phyloP scores from a whole-genome alignment of 2,329 filamentous ascomycete genomes.

The Ilyonectria sp. region DNA sequence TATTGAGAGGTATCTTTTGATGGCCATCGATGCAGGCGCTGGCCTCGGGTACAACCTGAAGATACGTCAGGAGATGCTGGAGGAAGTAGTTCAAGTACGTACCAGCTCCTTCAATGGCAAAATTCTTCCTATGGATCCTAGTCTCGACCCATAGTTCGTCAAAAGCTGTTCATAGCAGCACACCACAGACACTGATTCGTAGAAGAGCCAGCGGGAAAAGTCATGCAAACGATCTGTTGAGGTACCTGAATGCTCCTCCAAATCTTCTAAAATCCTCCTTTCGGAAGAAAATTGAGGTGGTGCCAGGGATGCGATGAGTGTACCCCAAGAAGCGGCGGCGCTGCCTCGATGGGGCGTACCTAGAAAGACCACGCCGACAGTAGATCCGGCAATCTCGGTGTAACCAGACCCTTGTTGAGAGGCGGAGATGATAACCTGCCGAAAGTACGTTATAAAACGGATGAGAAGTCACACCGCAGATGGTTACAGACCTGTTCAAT shows the following conservation, averaged over 20 bases:
- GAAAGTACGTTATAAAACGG: not conserved
- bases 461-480: not conserved
- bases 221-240: not conserved
- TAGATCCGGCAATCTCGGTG: not conserved
- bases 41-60: not conserved
- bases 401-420: not conserved
- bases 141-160: not conserved
- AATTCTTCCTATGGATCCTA: not conserved
- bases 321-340: not conserved
- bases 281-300: not conserved
- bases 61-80: not conserved
- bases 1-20: not conserved
- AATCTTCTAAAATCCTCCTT: not conserved
- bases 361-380: not conserved
- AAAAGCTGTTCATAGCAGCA: not conserved
- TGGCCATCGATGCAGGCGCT: not conserved
- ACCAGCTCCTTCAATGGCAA: not conserved
- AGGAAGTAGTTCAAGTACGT: not conserved
- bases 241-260: not conserved
- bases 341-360: constrained; percentile 1
- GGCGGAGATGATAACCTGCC: not conserved
- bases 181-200: not conserved
- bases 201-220: constrained; percentile 1
- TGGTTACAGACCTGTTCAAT: not conserved
- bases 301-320: not conserved